These are phyloP conservation scores for Albatrellus ellisii DNA, from an alignment of 768 basidiomycete genomes.

Conservation along the genomic window DNA sequence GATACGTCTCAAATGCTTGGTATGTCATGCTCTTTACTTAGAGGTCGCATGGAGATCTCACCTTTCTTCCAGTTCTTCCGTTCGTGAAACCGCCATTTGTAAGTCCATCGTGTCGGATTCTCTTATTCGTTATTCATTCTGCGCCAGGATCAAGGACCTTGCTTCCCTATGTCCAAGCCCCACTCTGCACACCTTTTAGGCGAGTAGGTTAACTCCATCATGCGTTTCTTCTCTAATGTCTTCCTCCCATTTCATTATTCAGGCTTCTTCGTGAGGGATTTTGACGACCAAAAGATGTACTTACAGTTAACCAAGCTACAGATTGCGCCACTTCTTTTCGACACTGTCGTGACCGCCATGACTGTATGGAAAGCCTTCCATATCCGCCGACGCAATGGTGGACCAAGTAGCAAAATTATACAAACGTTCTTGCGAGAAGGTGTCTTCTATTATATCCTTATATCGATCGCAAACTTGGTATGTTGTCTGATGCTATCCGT, in stretches of 20 bases:
- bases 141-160: conserved; percentile 43
- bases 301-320: conserved; percentile 18
- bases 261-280: conserved; percentile 20
- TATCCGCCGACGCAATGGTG: conserved; percentile 63
- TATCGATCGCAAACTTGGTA: conserved; percentile 74
- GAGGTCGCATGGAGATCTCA: not conserved
- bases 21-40: conserved; percentile 21
- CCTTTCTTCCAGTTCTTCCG: conserved; percentile 24
- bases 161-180: conserved; percentile 71
- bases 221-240: conserved; percentile 7
- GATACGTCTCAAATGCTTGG: conserved; percentile 68
- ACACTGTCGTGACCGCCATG: conserved; percentile 71
- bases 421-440: conserved; percentile 81
- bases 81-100: conserved; percentile 54
- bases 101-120: conserved; percentile 12
- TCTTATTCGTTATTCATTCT: conserved; percentile 1
- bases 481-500: conserved; percentile 12
- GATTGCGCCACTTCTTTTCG: conserved; percentile 75
- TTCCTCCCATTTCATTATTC: conserved; percentile 43
- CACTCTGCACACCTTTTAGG: conserved; percentile 76
- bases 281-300: not conserved
- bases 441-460: conserved; percentile 75
- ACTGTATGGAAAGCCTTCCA: conserved; percentile 69
- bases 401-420: conserved; percentile 65
- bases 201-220: conserved; percentile 19